Conservation (phyloP, 257 asterid genomes). For the Scutellaria barbata region DNA sequence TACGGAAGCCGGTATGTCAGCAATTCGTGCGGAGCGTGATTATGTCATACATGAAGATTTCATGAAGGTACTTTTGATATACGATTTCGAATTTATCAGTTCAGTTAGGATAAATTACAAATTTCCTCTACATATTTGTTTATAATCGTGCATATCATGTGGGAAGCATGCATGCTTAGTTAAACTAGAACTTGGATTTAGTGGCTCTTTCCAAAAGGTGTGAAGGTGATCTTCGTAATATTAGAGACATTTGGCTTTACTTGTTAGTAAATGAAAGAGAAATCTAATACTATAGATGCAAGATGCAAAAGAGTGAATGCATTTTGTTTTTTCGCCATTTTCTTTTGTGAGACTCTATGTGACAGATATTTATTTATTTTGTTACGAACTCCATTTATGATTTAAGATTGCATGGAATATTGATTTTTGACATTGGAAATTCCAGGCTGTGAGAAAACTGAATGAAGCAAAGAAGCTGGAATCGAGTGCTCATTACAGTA, state of each 20-base stretch:
- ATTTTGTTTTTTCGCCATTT: too few relatives aligned
- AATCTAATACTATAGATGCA: too few relatives aligned
- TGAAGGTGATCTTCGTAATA: too few relatives aligned
- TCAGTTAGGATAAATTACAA: not conserved
- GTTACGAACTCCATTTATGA: not conserved
- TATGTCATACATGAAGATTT: slow-evolving; percentile 98
- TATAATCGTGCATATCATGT: too few relatives aligned
- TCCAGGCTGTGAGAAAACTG: slow-evolving; percentile 87
- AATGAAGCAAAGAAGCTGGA: slow-evolving; percentile 97
- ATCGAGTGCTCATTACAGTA: slow-evolving; percentile 78
- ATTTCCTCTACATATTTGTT: too few relatives aligned
- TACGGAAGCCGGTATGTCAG: slow-evolving; percentile 96
- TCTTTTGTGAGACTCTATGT: too few relatives aligned
- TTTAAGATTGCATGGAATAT: not conserved
- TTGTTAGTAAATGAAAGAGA: too few relatives aligned
- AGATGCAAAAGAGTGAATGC: too few relatives aligned
- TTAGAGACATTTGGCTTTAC: too few relatives aligned
- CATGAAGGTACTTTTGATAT: slow-evolving; percentile 68
- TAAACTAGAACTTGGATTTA: too few relatives aligned
- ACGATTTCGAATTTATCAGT: not conserved
- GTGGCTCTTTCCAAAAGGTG: too few relatives aligned
- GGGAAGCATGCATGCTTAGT: too few relatives aligned
- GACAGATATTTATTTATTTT: not conserved
- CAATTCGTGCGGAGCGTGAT: slow-evolving; percentile 96
- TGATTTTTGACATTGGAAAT: slow-evolving; percentile 6